Conservation (phyloP, 179 eudicot genomes). For the Spergularia azorica region DNA sequence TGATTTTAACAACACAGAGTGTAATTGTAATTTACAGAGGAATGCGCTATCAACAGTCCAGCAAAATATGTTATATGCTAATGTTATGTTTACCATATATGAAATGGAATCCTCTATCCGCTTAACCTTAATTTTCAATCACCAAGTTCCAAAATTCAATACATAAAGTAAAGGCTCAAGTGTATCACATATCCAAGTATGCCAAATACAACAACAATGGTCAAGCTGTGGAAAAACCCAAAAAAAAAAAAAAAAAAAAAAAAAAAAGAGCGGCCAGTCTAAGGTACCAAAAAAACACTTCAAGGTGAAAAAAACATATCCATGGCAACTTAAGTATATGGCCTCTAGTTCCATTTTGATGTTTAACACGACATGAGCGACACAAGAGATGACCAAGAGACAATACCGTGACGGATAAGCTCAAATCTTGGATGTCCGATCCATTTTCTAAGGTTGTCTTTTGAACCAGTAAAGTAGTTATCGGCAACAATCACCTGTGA, state of each 20-base stretch:
- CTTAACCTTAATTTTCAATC: not conserved
- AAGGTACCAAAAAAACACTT: not conserved
- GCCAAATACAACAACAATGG: not conserved
- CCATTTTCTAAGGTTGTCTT: slow-evolving; percentile 86
- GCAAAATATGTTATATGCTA: not conserved
- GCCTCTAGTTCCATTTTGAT: not conserved
- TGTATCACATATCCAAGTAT: not conserved
- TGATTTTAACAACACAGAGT: not conserved
- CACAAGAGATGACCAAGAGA: slow-evolving; percentile 5
- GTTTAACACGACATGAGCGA: not conserved
- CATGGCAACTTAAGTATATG: not conserved
- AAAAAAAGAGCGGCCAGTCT: not conserved
- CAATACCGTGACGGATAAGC: slow-evolving; percentile 89
- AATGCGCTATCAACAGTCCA: not conserved
- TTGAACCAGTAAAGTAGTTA: slow-evolving; percentile 87
- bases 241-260: no score
- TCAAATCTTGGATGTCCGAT: slow-evolving; percentile 96
- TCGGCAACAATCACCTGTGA: slow-evolving; percentile 81
- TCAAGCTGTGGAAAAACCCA: no score
- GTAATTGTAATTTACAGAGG: not conserved
- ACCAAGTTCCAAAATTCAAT: not conserved
- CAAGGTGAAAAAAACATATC: not conserved
- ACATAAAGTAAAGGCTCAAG: not conserved
- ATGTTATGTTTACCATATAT: not conserved
- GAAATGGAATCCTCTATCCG: not conserved